phyloP scores from a whole-genome alignment of 768 basidiomycete species.

The Gelatoporia subvermispora region DNA sequence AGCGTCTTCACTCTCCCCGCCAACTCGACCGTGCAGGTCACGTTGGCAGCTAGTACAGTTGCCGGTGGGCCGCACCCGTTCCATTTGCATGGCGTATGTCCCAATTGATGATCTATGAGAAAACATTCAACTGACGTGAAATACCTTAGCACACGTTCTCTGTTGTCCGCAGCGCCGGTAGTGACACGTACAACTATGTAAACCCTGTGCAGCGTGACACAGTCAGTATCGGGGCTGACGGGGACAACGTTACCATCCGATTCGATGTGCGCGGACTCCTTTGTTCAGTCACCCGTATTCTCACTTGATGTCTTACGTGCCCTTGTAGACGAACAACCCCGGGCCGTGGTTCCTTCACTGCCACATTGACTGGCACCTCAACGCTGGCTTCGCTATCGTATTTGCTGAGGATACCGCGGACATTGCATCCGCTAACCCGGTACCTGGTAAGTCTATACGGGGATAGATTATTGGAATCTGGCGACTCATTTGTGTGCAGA shows the following conservation, averaged over 20 bases:
- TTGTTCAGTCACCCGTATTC: too few relatives aligned
- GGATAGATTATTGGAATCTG: background rate
- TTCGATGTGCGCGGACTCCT: constrained; percentile 10
- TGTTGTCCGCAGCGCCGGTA: constrained; percentile 32
- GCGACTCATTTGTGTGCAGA: constrained; percentile 1
- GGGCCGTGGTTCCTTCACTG: constrained; percentile 84
- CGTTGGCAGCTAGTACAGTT: constrained; percentile 38
- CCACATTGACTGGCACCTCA: constrained; percentile 81
- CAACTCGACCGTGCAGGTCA: constrained; percentile 43
- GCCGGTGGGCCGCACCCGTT: constrained; percentile 37
- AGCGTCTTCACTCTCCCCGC: constrained; percentile 42
- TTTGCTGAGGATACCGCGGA: constrained; percentile 33
- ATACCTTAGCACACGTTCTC: constrained; percentile 36
- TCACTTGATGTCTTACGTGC: background rate
- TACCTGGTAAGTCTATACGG: constrained; percentile 8
- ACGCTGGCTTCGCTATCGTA: constrained; percentile 37
- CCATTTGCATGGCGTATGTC: constrained; percentile 36
- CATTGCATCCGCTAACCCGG: constrained; percentile 6
- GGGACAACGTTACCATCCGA: constrained; percentile 21
- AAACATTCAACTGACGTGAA: too few relatives aligned
- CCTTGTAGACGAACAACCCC: constrained; percentile 66
- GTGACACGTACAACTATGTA: constrained; percentile 28
- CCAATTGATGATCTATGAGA: background rate
- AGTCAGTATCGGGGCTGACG: constrained; percentile 15
- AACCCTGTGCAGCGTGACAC: constrained; percentile 34